These are phyloP conservation scores for Chlorella vulgaris DNA, from an alignment of 139 green algal genomes.

Conservation along the genomic window DNA sequence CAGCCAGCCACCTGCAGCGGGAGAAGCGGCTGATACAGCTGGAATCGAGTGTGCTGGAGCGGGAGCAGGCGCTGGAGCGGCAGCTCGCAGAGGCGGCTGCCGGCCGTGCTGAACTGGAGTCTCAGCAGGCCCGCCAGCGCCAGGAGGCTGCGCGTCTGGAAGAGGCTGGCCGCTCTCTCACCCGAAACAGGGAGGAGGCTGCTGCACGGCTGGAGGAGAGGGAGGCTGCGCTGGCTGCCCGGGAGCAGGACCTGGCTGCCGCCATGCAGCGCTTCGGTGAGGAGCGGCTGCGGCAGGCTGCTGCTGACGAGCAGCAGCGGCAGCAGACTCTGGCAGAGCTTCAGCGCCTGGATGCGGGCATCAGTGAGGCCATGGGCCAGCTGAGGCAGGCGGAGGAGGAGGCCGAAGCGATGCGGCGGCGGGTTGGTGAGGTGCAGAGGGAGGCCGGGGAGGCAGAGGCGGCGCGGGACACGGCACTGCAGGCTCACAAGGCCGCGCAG, in stretches of 20 bases:
- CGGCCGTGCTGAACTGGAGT: slow-evolving; percentile 32
- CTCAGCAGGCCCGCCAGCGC: neutral
- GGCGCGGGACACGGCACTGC: slow-evolving; percentile 30
- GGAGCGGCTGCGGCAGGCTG: slow-evolving; percentile 7
- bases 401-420: slow-evolving; percentile 26
- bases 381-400: slow-evolving; percentile 39
- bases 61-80: slow-evolving; percentile 35
- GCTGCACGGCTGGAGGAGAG: slow-evolving; percentile 4
- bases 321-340: slow-evolving; percentile 28
- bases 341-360: slow-evolving; percentile 29
- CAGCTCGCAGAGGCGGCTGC: slow-evolving; percentile 19
- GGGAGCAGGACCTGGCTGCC: slow-evolving; percentile 32
- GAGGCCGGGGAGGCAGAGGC: slow-evolving; percentile 38
- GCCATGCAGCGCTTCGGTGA: slow-evolving; percentile 24
- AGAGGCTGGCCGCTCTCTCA: slow-evolving; percentile 33
- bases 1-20: slow-evolving; percentile 14
- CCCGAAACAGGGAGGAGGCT: neutral
- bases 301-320: slow-evolving; percentile 40
- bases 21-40: slow-evolving; percentile 20
- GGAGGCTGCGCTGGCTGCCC: slow-evolving; percentile 15
- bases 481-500: slow-evolving; percentile 32
- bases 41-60: slow-evolving; percentile 24
- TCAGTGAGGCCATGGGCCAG: slow-evolving; percentile 27
- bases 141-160: slow-evolving; percentile 33
- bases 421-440: slow-evolving; percentile 18